phyloP scores from a whole-genome alignment of 306 rosid genomes.

The Quercus robur region DNA sequence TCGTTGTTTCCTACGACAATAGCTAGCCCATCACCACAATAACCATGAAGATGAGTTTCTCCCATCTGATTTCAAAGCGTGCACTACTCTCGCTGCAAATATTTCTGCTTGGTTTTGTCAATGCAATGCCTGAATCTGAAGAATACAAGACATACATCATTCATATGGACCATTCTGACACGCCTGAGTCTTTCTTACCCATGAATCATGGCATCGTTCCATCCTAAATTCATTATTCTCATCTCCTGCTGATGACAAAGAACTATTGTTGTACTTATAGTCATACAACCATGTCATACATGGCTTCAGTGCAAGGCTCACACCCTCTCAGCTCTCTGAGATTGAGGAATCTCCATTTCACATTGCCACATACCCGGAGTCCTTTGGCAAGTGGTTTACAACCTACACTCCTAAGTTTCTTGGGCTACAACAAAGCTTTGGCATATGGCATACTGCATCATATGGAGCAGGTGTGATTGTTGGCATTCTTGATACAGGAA shows the following conservation, averaged over 20 bases:
- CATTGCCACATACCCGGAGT: not conserved
- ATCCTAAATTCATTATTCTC: not conserved
- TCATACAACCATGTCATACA: conserved; percentile 17
- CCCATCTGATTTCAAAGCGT: not conserved
- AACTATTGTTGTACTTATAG: not conserved
- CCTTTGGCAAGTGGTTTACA: conserved; percentile 5
- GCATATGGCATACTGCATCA: not conserved
- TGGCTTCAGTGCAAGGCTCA: conserved; percentile 21
- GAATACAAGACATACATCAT: not conserved
- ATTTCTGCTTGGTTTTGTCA: not conserved
- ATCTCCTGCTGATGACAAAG: not conserved
- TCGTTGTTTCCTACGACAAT: not conserved
- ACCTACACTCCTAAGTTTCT: conserved; percentile 14
- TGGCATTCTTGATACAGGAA: conserved; percentile 13
- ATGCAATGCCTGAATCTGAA: not conserved
- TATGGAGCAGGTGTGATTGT: not conserved
- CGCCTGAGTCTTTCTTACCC: not conserved
- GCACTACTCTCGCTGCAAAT: not conserved
- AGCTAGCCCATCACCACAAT: not conserved
- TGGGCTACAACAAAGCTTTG: not conserved
- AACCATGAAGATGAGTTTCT: not conserved
- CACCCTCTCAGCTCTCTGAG: not conserved
- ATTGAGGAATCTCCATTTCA: not conserved
- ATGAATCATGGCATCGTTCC: not conserved
- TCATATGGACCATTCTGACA: not conserved